Conservation (phyloP, 441 rosid genomes). For the Populus hybrid region DNA sequence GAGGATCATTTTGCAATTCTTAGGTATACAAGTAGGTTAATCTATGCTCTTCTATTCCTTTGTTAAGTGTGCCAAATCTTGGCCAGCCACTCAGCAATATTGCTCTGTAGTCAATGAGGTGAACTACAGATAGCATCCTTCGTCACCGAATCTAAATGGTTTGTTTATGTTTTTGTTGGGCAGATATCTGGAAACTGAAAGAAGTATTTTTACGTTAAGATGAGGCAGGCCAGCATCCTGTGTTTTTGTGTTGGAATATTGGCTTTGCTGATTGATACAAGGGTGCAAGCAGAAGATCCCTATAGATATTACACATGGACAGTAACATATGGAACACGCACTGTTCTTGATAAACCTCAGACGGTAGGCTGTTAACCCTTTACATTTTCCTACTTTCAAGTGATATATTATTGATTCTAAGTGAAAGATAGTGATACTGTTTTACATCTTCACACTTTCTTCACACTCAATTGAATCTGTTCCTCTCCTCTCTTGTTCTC, state of each 20-base stretch:
- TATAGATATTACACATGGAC: conserved; percentile 54
- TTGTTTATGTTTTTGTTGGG: background rate
- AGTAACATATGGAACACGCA: conserved; percentile 50
- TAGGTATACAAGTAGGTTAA: too few relatives aligned
- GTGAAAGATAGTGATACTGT: too few relatives aligned
- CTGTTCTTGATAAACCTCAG: conserved; percentile 55
- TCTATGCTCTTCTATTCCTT: too few relatives aligned
- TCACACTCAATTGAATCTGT: too few relatives aligned
- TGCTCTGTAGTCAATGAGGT: too few relatives aligned
- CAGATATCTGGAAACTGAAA: background rate
- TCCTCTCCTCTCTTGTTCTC: background rate
- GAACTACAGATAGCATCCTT: too few relatives aligned
- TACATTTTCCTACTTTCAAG: background rate
- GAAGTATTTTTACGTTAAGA: background rate
- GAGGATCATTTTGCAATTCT: too few relatives aligned
- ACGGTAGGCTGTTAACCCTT: conserved; percentile 33
- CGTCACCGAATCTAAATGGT: too few relatives aligned
- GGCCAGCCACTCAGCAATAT: too few relatives aligned
- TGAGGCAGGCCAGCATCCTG: conserved; percentile 26
- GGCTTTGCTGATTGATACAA: conserved; percentile 24
- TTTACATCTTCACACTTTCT: too few relatives aligned
- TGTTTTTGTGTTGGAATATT: conserved; percentile 26
- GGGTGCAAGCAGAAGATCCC: conserved; percentile 50
- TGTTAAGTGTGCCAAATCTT: too few relatives aligned
- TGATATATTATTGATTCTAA: too few relatives aligned